Conservation (phyloP, 2,329 filamentous ascomycete genomes). For the Diaporthe sp. region DNA sequence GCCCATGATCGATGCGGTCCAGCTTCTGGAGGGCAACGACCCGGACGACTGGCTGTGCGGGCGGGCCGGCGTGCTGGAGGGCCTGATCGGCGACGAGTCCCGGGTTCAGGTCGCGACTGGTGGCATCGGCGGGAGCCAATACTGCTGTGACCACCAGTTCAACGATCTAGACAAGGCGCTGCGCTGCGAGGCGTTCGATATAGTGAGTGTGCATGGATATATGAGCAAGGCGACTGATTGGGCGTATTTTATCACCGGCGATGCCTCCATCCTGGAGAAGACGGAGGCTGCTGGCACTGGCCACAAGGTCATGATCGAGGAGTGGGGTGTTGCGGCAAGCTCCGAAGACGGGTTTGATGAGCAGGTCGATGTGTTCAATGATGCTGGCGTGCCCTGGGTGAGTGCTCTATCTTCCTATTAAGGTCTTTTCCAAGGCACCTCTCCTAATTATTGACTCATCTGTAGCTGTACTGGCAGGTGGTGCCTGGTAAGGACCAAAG, state of each 20-base stretch:
- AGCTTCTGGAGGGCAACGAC: not conserved
- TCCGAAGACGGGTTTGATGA: conserved; percentile 4
- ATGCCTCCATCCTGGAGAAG: not conserved
- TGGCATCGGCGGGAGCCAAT: conserved; percentile 7
- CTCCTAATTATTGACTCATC: not conserved
- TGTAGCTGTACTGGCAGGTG: conserved; percentile 17
- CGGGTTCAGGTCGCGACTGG: not conserved
- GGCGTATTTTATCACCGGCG: conserved; percentile 9
- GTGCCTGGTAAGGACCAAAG: conserved; percentile 4
- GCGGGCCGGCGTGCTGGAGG: not conserved
- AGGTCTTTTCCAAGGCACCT: not conserved
- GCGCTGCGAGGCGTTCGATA: not conserved
- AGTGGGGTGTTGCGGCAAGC: not conserved
- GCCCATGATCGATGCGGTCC: conserved; percentile 5
- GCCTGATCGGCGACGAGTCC: not conserved
- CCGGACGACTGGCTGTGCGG: conserved; percentile 10
- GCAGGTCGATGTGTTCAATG: not conserved
- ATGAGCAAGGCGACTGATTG: conserved; percentile 15
- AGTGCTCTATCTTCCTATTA: not conserved
- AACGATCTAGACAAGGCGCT: conserved; percentile 18
- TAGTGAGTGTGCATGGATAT: conserved; percentile 4
- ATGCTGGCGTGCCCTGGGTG: conserved; percentile 8
- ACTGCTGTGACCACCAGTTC: conserved; percentile 17
- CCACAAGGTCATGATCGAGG: conserved; percentile 9
- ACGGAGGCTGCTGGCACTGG: not conserved